Base-by-base conservation (phyloP, 2,329 filamentous ascomycete genomes). In the Arthrobotrys conoides region DNA sequence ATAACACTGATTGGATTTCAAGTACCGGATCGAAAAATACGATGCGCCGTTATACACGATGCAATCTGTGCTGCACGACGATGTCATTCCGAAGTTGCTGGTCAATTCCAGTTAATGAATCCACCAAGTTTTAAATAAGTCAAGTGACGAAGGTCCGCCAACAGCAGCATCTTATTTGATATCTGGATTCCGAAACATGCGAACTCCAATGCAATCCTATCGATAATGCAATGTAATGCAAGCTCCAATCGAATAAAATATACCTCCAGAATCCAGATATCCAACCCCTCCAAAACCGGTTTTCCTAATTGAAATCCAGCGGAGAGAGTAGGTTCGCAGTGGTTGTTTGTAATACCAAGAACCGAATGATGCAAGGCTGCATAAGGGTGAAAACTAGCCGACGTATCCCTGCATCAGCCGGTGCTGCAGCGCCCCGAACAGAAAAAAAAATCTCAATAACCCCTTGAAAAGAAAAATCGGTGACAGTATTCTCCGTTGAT, bases 331-430 rank as follows among this genome's bases (percentile, higher is more conserved):
- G 9, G 9, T 36, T 12, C 33, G 9, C 6, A 36, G 33, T 59
- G 16, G 20, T 9, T 33, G n/a, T 41, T 61, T 24, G 57, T 61
- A 44, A 61, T 61, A 61, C 68, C 57, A 51, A 71, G 57, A 24
- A 64, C 63, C 36, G 18, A n/a, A 73, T 73, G 70, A 73, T 73
- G 70, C 70, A 73, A 73, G 61, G 30, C 46, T 73, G 70, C 70
- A 73, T 69, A 33, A 69, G 51, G 36, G 66, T 49, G 38, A 68
- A 22, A 53, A 44, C 41, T 44, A 55, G 14, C 49, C 64, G 66
- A 69, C 36, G 16, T 44, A 69, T 69, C 57, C 68, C 68, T 63
- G 53, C 48, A 71, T 41, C 59, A 66, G 10, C 33, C 18, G 12
- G 12, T 10, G 36, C 41, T n/a, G 41, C 46, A 63, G 30, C 46